Evolutionary conservation across 2,329 filamentous ascomycete species (phyloP).

Genomic region (Venturia pyrina): DNA sequence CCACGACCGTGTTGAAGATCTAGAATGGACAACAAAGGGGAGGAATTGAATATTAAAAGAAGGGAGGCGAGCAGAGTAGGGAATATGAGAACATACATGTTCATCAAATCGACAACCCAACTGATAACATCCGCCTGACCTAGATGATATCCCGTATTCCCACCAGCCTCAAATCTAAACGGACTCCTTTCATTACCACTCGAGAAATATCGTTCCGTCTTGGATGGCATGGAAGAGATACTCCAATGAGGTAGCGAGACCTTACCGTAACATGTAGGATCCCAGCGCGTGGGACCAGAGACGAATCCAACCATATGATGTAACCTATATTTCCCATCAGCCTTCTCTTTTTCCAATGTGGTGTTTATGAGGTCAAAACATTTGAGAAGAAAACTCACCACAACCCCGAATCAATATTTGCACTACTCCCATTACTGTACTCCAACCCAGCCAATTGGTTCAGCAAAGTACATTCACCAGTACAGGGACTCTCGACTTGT

Average conservation of each 20-base stretch:
- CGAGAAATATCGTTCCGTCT: not conserved
- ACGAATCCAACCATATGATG: constrained; percentile 10
- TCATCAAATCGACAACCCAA: constrained; percentile 11
- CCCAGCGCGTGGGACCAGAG: constrained; percentile 5
- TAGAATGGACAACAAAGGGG: no score
- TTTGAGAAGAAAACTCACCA: not conserved
- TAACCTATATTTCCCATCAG: not conserved
- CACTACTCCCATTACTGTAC: constrained; percentile 8
- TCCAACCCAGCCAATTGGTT: constrained; percentile 5
- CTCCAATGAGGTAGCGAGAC: constrained; percentile 1
- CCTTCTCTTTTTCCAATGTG: not conserved
- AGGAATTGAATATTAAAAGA: no score
- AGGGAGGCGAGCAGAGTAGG: not conserved
- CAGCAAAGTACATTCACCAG: constrained; percentile 3
- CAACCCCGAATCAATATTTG: constrained; percentile 10
- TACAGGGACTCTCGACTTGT: not conserved
- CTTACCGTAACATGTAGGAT: not conserved
- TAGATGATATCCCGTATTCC: constrained; percentile 7
- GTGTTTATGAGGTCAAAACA: not conserved
- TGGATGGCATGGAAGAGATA: constrained; percentile 1
- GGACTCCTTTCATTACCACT: constrained; percentile 10
- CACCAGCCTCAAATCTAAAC: not conserved
- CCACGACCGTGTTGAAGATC: not conserved
- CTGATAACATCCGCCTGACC: constrained; percentile 1
- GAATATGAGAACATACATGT: not conserved